Base-by-base conservation (phyloP, 306 rosid species). In the Delonix regia region DNA sequence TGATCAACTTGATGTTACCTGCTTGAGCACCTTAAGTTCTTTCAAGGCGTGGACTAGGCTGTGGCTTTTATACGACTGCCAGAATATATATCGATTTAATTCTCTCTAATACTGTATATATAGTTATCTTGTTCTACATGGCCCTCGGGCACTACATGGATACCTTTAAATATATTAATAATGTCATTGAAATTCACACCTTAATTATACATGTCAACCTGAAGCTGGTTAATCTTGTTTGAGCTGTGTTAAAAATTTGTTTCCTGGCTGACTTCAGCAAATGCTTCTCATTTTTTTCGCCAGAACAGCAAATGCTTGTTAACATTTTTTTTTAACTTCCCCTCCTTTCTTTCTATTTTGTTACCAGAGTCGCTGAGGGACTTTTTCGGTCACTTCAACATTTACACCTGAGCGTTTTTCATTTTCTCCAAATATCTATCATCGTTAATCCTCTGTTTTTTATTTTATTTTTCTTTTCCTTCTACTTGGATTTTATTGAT, bases 401-500 rank as follows among this genome's bases (percentile, higher is more conserved):
- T 64, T 73, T 78, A n/a, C 41, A 53, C 28, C n/a, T 47, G 33
- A 24, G 42, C 62, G 9, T 28, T 21, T 27, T 1, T 36, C 72
- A 51, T 21, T 18, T 62, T 38, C 30, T 70, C 21, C 13, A 57
- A 80, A 57, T 30, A 39, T 24, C 41, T 77, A 18, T 72, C 15
- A 33, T 74, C 14, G 39, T 44, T 73, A 45, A 69, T 52, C 55
- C 12, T 36, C 18, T 5, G 6, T 42, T 72, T 27, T 16, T 61
- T 51, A 67, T 16, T 18, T 6, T 13, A 3, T 51, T 33, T 59
- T n/a, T 24, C 48, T 78, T 66, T 51, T 21, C 30, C 38, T 55
- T 38, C 59, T 69, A 6, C 66, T 57, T 84, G 72, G 81, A 30
- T 59, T 44, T 36, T 18, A 71, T 30, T 45, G 77, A 56, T 38